Conservation (phyloP, 768 basidiomycete species). For the Kwoniella sp. region DNA sequence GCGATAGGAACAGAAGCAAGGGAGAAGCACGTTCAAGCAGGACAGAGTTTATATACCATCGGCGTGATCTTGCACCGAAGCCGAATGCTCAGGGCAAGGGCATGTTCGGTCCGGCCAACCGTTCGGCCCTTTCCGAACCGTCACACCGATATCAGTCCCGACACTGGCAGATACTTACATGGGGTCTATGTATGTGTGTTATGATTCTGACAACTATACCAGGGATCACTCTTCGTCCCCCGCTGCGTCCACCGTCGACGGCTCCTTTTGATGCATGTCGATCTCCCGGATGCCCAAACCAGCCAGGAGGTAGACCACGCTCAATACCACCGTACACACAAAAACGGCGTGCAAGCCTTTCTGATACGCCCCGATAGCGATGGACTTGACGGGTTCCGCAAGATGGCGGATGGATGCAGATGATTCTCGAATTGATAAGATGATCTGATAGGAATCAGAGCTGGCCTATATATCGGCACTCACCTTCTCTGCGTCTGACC, state of each 20-base stretch:
- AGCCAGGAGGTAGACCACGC: constrained; percentile 20
- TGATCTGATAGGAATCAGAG: constrained; percentile 31
- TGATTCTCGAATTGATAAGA: constrained; percentile 44
- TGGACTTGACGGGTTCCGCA: constrained; percentile 18
- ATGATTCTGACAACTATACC: no score
- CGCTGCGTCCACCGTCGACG: background rate
- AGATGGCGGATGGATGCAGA: constrained; percentile 43
- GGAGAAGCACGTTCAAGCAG: no score
- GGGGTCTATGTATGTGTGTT: no score
- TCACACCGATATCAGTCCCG: no score
- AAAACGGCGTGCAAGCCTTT: constrained; percentile 44
- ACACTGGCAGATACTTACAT: no score
- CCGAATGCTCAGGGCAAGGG: no score
- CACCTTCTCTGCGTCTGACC: constrained; percentile 59
- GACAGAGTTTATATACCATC: no score
- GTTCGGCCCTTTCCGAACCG: no score
- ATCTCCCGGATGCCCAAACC: constrained; percentile 35
- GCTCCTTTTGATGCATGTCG: constrained; percentile 21
- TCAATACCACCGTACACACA: constrained; percentile 28
- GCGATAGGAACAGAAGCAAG: no score
- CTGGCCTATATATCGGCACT: background rate
- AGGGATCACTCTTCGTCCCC: constrained; percentile 8
- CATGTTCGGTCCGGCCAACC: no score
- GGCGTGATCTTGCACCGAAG: no score
- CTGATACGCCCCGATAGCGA: constrained; percentile 40